These are phyloP conservation scores for Pseudogymnoascus sp. DNA, from an alignment of 2,329 filamentous ascomycete genomes.

Conservation along the genomic window DNA sequence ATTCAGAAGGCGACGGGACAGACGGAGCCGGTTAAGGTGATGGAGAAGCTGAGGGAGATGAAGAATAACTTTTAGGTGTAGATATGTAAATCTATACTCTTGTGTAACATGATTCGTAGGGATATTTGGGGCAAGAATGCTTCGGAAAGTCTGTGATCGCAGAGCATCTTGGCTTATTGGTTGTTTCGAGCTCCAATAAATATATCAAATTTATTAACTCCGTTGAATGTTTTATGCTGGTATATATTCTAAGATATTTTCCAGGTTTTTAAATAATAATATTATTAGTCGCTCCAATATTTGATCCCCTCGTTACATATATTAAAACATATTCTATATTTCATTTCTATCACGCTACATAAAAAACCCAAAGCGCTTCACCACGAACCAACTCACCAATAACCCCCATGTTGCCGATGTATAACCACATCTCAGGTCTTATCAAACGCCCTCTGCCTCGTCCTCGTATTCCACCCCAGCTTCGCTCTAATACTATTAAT, in stretches of 20 bases:
- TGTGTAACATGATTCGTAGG: no score
- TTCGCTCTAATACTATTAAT: conserved; percentile 74
- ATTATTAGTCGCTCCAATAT: background rate
- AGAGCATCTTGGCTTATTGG: no score
- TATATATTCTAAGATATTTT: no score
- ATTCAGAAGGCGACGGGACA: conserved; percentile 80
- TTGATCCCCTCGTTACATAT: background rate
- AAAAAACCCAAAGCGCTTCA: background rate
- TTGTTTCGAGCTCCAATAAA: no score
- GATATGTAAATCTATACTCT: background rate
- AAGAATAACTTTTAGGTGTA: conserved; percentile 54
- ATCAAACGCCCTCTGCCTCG: conserved; percentile 61
- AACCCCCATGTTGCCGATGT: background rate
- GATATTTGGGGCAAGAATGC: background rate
- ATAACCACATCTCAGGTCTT: conserved; percentile 29
- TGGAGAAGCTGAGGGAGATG: conserved; percentile 79
- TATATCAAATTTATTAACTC: no score
- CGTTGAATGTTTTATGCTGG: no score
- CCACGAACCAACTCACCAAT: background rate
- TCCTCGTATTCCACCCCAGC: conserved; percentile 72
- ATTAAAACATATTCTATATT: background rate
- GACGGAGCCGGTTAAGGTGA: conserved; percentile 73
- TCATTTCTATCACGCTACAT: background rate
- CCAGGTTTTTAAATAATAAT: background rate
- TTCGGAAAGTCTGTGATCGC: background rate